A percentile compares a stretch with the other conserved stretches of the same genome.
Evolutionary conservation across 345 rosid species (phyloP).

Genomic region (Anacardium occidentale): DNA sequence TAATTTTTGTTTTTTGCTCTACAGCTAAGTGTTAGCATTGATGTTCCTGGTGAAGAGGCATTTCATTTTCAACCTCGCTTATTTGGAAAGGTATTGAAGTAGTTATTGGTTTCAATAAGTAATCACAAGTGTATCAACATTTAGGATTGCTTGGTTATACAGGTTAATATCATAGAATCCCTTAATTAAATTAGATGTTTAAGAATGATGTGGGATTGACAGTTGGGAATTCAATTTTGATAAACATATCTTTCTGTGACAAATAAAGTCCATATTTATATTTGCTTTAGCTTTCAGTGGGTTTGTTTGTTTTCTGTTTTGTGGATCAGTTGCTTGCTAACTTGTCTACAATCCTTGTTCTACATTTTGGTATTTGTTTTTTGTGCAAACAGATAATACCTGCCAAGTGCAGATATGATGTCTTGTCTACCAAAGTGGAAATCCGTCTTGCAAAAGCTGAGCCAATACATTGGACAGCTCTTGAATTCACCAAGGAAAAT

Average conservation of each 20-base stretch:
- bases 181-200: background rate
- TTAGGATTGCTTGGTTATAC: background rate
- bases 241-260: background rate
- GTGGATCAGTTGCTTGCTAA: background rate
- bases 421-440: slow-evolving; percentile 83
- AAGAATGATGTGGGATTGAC: background rate
- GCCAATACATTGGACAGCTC: slow-evolving; percentile 70
- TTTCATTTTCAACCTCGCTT: slow-evolving; percentile 82
- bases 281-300: background rate
- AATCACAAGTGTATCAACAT: background rate
- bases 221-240: background rate
- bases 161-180: background rate
- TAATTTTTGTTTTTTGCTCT: slow-evolving; percentile 23
- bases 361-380: slow-evolving; percentile 14
- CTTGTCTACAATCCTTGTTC: slow-evolving; percentile 4
- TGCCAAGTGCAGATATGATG: slow-evolving; percentile 57
- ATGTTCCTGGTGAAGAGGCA: slow-evolving; percentile 66
- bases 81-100: slow-evolving; percentile 70
- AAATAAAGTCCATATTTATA: background rate
- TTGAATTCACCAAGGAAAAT: slow-evolving; percentile 57
- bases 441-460: slow-evolving; percentile 82
- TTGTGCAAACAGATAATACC: slow-evolving; percentile 62
- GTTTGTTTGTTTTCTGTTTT: background rate
- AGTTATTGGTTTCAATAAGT: background rate
- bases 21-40: slow-evolving; percentile 75